Conservation (phyloP, 78 protist species). For the Pigoraptor vietnamica region DNA sequence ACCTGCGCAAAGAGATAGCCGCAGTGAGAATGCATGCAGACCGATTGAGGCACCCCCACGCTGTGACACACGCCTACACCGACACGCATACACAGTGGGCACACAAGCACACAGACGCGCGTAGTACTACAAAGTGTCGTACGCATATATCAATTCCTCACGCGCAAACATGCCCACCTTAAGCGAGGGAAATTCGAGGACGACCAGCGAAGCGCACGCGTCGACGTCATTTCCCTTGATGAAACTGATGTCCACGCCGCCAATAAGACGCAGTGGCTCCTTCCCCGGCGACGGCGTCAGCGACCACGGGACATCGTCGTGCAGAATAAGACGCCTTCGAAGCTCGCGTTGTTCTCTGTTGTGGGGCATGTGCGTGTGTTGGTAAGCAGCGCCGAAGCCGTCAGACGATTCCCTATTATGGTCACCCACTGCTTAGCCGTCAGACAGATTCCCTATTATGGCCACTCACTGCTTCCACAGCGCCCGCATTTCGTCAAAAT, state of each 20-base stretch:
- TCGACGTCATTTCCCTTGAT: conserved; percentile 17
- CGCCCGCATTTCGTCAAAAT: too few relatives aligned
- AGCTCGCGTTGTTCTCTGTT: not conserved
- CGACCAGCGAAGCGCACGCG: conserved; percentile 37
- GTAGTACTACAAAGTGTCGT: not conserved
- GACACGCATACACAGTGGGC: not conserved
- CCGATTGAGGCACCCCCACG: not conserved
- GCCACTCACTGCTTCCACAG: too few relatives aligned
- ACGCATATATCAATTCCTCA: not conserved
- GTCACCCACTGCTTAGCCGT: too few relatives aligned
- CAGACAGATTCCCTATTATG: too few relatives aligned
- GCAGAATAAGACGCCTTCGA: not conserved
- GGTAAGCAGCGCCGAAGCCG: too few relatives aligned
- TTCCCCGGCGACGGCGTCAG: not conserved
- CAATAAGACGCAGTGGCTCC: conserved; percentile 4
- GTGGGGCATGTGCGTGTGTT: not conserved
- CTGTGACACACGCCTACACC: not conserved
- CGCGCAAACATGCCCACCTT: not conserved
- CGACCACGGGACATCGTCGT: not conserved
- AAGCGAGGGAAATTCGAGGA: conserved; percentile 12
- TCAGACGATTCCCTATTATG: too few relatives aligned
- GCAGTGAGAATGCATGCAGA: not conserved
- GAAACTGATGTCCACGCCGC: conserved; percentile 41
- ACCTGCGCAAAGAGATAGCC: not conserved
- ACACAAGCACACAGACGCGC: not conserved